phyloP scores from a whole-genome alignment of 257 asterid species.

The Gardenia jasminoides region DNA sequence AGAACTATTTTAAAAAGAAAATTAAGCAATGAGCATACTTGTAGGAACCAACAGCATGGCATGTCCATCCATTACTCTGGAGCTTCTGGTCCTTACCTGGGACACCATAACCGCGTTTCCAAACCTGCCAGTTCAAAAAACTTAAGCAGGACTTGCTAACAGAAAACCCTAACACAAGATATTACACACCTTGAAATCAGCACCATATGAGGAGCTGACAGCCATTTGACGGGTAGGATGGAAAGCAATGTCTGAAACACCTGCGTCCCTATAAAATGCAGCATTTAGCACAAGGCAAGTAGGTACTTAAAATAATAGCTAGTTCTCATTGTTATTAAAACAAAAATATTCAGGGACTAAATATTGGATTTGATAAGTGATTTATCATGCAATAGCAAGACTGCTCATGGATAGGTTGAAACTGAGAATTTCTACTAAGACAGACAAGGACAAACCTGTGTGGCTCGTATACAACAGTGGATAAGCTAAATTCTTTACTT shows the following conservation, averaged over 20 bases:
- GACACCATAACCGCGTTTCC: slow-evolving; percentile 51
- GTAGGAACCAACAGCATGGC: slow-evolving; percentile 97
- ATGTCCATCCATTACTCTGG: slow-evolving; percentile 73
- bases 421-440: background rate
- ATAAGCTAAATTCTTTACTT: slow-evolving; percentile 64
- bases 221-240: slow-evolving; percentile 74
- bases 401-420: background rate
- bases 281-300: slow-evolving; percentile 20
- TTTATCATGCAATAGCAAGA: background rate
- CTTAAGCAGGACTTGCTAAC: slow-evolving; percentile 15
- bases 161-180: slow-evolving; percentile 12
- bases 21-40: slow-evolving; percentile 47
- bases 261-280: slow-evolving; percentile 54
- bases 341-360: background rate
- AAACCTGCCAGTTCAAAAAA: slow-evolving; percentile 48
- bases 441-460: slow-evolving; percentile 63
- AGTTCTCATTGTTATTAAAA: background rate
- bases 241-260: slow-evolving; percentile 71
- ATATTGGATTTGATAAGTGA: background rate
- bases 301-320: background rate
- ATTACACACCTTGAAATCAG: slow-evolving; percentile 79
- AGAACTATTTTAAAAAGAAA: background rate
- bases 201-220: slow-evolving; percentile 77
- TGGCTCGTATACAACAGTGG: slow-evolving; percentile 93
- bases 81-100: slow-evolving; percentile 35